phyloP scores from a whole-genome alignment of 2,329 filamentous ascomycete species.

The Sporothrix pallida region DNA sequence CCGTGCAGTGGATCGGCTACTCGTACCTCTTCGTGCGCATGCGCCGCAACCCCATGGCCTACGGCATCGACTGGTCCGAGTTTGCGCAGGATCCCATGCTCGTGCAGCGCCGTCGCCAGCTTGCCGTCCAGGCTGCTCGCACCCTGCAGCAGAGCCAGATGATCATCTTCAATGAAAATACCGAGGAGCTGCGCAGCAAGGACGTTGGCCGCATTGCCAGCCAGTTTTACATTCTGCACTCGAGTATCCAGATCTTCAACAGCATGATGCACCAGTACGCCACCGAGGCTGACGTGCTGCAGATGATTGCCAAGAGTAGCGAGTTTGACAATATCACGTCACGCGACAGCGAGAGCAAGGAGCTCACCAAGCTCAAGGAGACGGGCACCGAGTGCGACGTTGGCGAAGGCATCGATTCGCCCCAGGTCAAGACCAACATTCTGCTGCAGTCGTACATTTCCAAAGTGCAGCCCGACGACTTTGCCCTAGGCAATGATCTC shows the following conservation, averaged over 20 bases:
- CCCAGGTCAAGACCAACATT: conserved; percentile 95
- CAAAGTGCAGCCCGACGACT: conserved; percentile 84
- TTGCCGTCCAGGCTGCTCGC: conserved; percentile 86
- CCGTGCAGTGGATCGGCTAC: conserved; percentile 96
- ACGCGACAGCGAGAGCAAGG: conserved; percentile 86
- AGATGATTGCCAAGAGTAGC: conserved; percentile 96
- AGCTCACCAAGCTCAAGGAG: conserved; percentile 75
- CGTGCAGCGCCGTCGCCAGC: conserved; percentile 80
- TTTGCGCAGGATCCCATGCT: conserved; percentile 85
- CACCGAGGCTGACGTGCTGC: conserved; percentile 88
- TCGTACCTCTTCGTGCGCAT: conserved; percentile 97
- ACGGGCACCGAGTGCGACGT: conserved; percentile 80
- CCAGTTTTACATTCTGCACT: conserved; percentile 94
- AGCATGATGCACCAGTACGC: conserved; percentile 85
- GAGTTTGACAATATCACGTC: conserved; percentile 98
- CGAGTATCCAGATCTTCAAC: conserved; percentile 95
- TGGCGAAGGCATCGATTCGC: conserved; percentile 69
- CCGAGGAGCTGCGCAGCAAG: conserved; percentile 90
- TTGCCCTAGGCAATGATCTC: conserved; percentile 87
- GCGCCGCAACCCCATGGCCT: conserved; percentile 86
- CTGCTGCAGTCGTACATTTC: conserved; percentile 94
- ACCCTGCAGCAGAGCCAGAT: conserved; percentile 93
- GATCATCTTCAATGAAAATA: conserved; percentile 97
- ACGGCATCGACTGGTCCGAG: conserved; percentile 95
- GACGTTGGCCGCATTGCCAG: conserved; percentile 96